Percentiles rank a stretch among this genome's conserved stretches.
phyloP scores from a whole-genome alignment of 352 stramenopile species.

The Elongisporangium senticosum region DNA sequence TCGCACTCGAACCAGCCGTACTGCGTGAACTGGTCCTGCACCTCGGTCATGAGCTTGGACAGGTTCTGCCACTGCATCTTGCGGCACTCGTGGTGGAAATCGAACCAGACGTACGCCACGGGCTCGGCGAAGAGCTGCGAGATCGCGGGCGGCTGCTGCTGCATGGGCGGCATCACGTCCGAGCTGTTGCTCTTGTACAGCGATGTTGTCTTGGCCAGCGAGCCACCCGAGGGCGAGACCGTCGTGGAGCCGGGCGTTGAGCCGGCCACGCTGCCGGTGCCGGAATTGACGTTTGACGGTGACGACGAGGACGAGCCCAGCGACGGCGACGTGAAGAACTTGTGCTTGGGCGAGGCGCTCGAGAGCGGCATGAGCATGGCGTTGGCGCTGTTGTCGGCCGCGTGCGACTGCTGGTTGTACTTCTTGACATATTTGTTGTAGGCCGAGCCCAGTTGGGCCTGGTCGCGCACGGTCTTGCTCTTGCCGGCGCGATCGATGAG shows the following conservation, averaged over 20 bases:
- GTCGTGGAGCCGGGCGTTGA: not conserved
- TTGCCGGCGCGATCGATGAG: conserved; percentile 88
- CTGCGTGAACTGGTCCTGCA: conserved; percentile 59
- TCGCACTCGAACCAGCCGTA: conserved; percentile 72
- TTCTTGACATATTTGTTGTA: conserved; percentile 86
- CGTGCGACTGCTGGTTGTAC: conserved; percentile 71
- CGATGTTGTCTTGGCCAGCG: not conserved
- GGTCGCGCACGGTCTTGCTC: conserved; percentile 66
- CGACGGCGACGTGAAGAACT: conserved; percentile 9
- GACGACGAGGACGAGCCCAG: conserved; percentile 22
- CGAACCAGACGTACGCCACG: conserved; percentile 93
- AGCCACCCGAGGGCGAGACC: not conserved
- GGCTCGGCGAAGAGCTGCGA: conserved; percentile 49
- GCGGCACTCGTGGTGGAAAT: conserved; percentile 96
- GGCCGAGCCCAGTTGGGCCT: conserved; percentile 85
- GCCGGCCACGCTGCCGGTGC: not conserved
- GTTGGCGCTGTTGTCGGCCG: conserved; percentile 36
- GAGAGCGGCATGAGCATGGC: conserved; percentile 17
- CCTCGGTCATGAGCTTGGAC: conserved; percentile 76
- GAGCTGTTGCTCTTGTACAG: not conserved
- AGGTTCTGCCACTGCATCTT: conserved; percentile 92
- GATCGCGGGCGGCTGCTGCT: conserved; percentile 10
- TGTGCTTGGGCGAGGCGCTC: conserved; percentile 33
- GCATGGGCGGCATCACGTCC: not conserved
- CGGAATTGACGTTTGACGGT: conserved; percentile 7